Conservation (phyloP, 2,329 filamentous ascomycete genomes). For the Sordariomycetes sp. region DNA sequence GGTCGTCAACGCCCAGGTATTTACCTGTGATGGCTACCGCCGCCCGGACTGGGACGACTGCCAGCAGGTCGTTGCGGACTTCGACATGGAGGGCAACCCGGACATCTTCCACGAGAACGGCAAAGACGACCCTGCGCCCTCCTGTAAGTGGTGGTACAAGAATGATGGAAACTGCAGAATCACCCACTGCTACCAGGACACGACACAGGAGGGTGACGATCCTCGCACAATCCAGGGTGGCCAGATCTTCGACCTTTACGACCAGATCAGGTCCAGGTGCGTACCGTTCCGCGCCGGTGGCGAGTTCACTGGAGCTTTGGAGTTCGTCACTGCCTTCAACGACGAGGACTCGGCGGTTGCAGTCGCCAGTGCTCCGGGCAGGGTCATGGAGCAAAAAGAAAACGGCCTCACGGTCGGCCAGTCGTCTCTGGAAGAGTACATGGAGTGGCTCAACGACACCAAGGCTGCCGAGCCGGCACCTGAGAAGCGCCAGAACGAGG, state of each 20-base stretch:
- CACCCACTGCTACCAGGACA: background rate
- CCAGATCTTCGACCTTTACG: background rate
- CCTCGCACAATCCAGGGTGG: too few relatives aligned
- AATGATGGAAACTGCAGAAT: conserved; percentile 1
- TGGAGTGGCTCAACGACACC: background rate
- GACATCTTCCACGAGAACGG: conserved; percentile 1
- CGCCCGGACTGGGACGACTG: conserved; percentile 1
- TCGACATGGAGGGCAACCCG: background rate
- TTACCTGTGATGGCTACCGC: background rate
- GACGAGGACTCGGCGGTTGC: background rate
- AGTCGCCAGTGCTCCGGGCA: too few relatives aligned
- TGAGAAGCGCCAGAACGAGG: background rate
- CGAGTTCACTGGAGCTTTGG: background rate
- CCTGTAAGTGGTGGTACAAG: background rate
- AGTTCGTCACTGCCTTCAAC: background rate
- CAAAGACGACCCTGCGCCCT: background rate
- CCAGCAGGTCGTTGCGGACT: background rate
- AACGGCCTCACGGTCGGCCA: background rate
- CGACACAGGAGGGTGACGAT: background rate
- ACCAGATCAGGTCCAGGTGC: background rate
- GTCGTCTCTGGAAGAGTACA: background rate
- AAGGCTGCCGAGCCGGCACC: background rate
- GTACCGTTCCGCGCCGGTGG: background rate
- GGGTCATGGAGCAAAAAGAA: too few relatives aligned
- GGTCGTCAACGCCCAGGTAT: background rate